These are phyloP conservation scores for Arthrinium puccinioides DNA, from an alignment of 2,329 filamentous ascomycete genomes.

Conservation along the genomic window DNA sequence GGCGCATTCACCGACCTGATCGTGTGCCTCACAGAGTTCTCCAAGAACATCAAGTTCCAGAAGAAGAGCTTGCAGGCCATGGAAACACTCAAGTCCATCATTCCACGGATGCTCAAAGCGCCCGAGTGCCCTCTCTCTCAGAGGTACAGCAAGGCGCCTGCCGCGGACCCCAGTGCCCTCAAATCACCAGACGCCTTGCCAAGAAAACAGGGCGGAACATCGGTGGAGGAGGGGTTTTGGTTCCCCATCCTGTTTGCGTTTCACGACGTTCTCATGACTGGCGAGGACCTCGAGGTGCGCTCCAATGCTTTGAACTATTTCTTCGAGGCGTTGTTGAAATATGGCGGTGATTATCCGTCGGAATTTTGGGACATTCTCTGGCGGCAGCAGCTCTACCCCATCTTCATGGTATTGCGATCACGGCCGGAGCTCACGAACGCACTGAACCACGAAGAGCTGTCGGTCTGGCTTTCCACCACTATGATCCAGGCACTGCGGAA, in stretches of 20 bases:
- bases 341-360: constrained; percentile 83
- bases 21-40: constrained; percentile 95
- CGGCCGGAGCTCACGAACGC: constrained; percentile 95
- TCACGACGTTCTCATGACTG: constrained; percentile 98
- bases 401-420: constrained; percentile 96
- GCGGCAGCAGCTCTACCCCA: constrained; percentile 93
- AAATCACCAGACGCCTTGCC: constrained; percentile 36
- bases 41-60: constrained; percentile 97
- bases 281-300: constrained; percentile 93
- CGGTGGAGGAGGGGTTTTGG: constrained; percentile 96
- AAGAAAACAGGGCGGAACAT: constrained; percentile 65
- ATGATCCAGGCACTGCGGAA: constrained; percentile 98
- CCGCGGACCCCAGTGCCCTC: constrained; percentile 26
- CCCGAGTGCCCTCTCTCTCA: constrained; percentile 89
- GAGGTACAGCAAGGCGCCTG: constrained; percentile 32
- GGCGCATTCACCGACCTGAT: constrained; percentile 95
- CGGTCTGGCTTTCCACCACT: constrained; percentile 96
- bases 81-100: constrained; percentile 86
- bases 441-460: constrained; percentile 90
- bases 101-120: constrained; percentile 90
- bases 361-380: constrained; percentile 99
- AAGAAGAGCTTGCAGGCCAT: constrained; percentile 97
- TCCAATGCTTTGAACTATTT: constrained; percentile 90
- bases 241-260: constrained; percentile 97
- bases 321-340: constrained; percentile 85